A percentile compares a stretch with the other conserved stretches of the same genome.
phyloP scores from a whole-genome alignment of 2,329 filamentous ascomycete species.

The Juglanconis sp. region DNA sequence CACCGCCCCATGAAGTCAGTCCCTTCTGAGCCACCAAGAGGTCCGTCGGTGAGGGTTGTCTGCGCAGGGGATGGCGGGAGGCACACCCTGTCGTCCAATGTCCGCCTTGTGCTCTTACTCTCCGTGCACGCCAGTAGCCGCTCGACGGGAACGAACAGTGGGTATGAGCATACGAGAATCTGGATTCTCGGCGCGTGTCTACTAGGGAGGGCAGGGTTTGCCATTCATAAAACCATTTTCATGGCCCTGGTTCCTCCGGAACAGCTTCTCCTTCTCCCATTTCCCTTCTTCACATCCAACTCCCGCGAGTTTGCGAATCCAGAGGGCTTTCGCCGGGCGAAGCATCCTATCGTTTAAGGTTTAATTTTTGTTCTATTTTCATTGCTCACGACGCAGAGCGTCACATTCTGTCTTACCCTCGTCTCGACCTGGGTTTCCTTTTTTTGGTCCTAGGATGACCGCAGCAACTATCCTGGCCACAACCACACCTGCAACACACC shows the following conservation, averaged over 20 bases:
- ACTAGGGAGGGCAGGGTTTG: background rate
- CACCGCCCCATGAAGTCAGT: background rate
- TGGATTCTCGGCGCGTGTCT: constrained; percentile 1
- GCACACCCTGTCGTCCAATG: constrained; percentile 12
- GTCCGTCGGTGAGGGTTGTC: background rate
- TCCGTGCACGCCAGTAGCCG: constrained; percentile 14
- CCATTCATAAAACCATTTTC: constrained; percentile 15
- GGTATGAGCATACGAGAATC: constrained; percentile 2
- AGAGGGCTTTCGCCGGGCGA: constrained; percentile 43
- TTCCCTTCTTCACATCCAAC: constrained; percentile 28
- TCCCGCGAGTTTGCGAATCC: constrained; percentile 29
- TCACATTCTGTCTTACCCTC: constrained; percentile 23
- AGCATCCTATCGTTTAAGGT: constrained; percentile 38
- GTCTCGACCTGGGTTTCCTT: constrained; percentile 22
- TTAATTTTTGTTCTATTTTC: constrained; percentile 23
- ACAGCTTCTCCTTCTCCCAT: constrained; percentile 23
- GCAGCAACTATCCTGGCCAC: constrained; percentile 1
- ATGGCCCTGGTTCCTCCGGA: constrained; percentile 14
- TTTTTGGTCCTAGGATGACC: constrained; percentile 25
- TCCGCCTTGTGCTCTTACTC: background rate
- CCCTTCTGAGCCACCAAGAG: background rate
- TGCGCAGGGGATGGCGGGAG: background rate
- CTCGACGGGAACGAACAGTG: constrained; percentile 10
- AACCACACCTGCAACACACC: constrained; percentile 22
- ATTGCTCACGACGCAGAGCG: constrained; percentile 30